Base-by-base conservation (phyloP, 805 yeast species). In the Starmerella cellae region DNA sequence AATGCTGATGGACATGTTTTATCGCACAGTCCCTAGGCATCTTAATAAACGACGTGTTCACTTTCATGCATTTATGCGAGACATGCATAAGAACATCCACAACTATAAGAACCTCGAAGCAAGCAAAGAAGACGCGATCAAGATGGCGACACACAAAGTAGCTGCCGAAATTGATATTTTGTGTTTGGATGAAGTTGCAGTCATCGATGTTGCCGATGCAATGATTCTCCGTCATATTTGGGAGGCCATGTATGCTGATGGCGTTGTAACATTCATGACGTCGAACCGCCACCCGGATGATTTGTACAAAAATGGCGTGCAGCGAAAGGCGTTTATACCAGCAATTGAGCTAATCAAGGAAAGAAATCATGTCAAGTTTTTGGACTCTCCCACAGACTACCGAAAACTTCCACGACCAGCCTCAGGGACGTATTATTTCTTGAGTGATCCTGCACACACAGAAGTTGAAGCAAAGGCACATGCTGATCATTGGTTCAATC, bases 131-230 rank as follows among this genome's bases (percentile, higher is more conserved):
- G 79, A 87, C 2, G 78, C 87, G 39, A 95, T 95, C 2, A 60
- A 75, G 27, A 63, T 85, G 28, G 55, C 51, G 16, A 95, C 96
- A 0, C 76, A 78, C 46, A 94, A 83, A 54, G 74, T 91, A 43
- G 82, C 96, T 1, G 71, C 71, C 48, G 67, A 70, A 38, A 70
- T 91, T 3, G 79, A 88, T 1, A 75, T 91, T 1, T 61, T 91
- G 46, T 91, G 98, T 60, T 83, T 91, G 59, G 98, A 91, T 63
- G 98, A 91, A 63, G 88, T 91, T 58, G 97, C 91, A 62, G 98
- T 91, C 34, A 84, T 95, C 1, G 98, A 91, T 60, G 96, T 91
- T 24, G 98, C 97, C 0, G 98, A 91, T 61, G 98, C 98, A 2
- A 91, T 91, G 97, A 68, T 91, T 27, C 67, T 91, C 34, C 73